These are phyloP conservation scores for Thielaviopsis musarum DNA, from an alignment of 2,329 filamentous ascomycete genomes.

Conservation along the genomic window DNA sequence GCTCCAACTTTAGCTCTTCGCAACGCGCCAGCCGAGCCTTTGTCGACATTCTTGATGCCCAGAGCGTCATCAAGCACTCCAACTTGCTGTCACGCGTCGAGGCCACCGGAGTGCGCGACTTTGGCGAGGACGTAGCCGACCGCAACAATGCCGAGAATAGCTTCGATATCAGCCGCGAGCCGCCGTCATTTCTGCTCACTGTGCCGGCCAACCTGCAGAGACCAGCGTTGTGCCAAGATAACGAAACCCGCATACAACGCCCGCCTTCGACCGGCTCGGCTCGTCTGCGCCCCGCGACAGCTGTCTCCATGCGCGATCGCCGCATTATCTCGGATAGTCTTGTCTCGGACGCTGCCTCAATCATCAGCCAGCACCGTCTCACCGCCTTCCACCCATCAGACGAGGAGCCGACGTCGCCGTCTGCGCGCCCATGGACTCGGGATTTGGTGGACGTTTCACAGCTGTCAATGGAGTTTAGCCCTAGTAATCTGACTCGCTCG, in stretches of 20 bases:
- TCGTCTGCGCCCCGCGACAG: constrained; percentile 3
- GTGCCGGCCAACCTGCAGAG: neutral
- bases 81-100: constrained; percentile 32
- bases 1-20: constrained; percentile 8
- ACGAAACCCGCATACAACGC: neutral
- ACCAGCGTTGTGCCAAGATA: constrained; percentile 5
- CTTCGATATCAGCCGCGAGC: constrained; percentile 3
- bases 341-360: constrained; percentile 8
- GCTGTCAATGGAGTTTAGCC: neutral
- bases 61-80: constrained; percentile 31
- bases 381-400: constrained; percentile 7
- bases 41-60: constrained; percentile 42
- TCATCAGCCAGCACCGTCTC: constrained; percentile 10
- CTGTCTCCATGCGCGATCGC: constrained; percentile 1
- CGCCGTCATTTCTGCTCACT: neutral
- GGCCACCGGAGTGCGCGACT: constrained; percentile 34
- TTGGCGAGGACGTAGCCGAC: constrained; percentile 49
- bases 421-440: constrained; percentile 5
- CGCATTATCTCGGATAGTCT: neutral
- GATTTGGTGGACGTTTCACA: constrained; percentile 6
- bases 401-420: neutral
- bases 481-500: neutral
- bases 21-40: constrained; percentile 7
- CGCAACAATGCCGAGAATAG: constrained; percentile 33
- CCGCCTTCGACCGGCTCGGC: neutral